These are phyloP conservation scores for Grosmannia clavigera DNA, from an alignment of 2,329 filamentous ascomycete species.

Conservation along the genomic window DNA sequence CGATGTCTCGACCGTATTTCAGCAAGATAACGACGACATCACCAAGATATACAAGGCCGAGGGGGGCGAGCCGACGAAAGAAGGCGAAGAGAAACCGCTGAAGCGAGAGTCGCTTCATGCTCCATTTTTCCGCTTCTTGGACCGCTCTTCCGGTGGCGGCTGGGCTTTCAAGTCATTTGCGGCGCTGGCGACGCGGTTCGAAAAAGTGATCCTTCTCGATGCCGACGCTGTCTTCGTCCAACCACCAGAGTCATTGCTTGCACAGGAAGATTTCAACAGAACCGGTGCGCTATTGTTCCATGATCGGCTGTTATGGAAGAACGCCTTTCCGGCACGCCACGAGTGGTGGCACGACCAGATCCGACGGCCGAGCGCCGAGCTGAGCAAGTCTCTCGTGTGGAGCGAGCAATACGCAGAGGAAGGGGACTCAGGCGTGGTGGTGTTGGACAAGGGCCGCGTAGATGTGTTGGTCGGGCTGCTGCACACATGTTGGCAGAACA, in stretches of 20 bases:
- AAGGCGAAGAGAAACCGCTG: neutral
- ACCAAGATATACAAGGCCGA: neutral
- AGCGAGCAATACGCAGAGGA: neutral
- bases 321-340: neutral
- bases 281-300: slow-evolving; percentile 2
- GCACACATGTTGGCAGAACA: slow-evolving; percentile 6
- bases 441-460: slow-evolving; percentile 1
- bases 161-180: slow-evolving; percentile 5
- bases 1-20: neutral
- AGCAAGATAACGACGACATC: neutral
- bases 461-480: slow-evolving; percentile 1
- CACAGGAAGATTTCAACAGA: neutral
- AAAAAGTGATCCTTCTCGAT: slow-evolving; percentile 3
- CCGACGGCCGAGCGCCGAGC: slow-evolving; percentile 3
- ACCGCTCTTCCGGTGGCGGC: neutral
- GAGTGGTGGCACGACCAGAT: slow-evolving; percentile 4
- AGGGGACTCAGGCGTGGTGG: slow-evolving; percentile 3
- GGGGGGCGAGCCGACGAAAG: neutral
- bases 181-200: slow-evolving; percentile 2
- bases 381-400: slow-evolving; percentile 1
- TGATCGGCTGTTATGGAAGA: slow-evolving; percentile 4
- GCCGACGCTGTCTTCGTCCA: slow-evolving; percentile 5
- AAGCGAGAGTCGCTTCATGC: neutral
- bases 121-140: neutral
- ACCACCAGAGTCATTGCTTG: slow-evolving; percentile 1